Evolutionary conservation across 192 early-diverging fungal genomes (phyloP), one percentile per base, ranked within the genome.

Genomic region (Phycomyces blakesleeanus): DNA sequence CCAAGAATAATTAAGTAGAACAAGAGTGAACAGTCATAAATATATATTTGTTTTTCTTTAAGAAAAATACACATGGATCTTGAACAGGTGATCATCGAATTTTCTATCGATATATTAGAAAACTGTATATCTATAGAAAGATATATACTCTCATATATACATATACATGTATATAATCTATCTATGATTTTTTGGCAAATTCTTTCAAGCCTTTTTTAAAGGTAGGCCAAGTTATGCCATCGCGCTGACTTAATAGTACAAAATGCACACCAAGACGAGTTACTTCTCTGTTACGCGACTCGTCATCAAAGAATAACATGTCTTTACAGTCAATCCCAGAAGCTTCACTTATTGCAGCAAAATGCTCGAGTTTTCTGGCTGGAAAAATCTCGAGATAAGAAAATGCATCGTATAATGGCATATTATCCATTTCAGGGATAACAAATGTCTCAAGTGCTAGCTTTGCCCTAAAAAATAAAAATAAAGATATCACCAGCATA

Each of bases 251-350:
- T 7, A 79, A 61, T 11, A 64, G 39, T 3, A 71, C 71, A 60
- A 77, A 70, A 26, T 73, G 55, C 2, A 81, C 79, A 9, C 79
- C 79, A 0, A 81, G 56, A 9, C 52, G 41, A 1, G 53, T 37
- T 3, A 81, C 79, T n/a, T 76, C 72, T 0, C 27, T 50, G 20
- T 73, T 73, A 21, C 75, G 55, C 5, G 21, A 41, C 44, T 81
- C 78, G 57, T 81, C 78, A 51, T 81, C 79, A 60, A 81, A 81
- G 47, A 81, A 81, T 14, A 81, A 53, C 79, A 81, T 81, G 12
- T 79, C 71, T 4, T 57, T 26, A 51, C 62, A 81, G 0, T 51
- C 50, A 59, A 79, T 74, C n/a, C 66, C 72, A 0, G 75, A 52
- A n/a, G 51, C 61, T 11, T 66, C 37, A 22, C 54, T 37, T 12